Percentiles rank a stretch among this genome's conserved stretches.
These are phyloP conservation scores for Paracoccidioides lutzii DNA, from an alignment of 2,329 filamentous ascomycete genomes.

Conservation along the genomic window DNA sequence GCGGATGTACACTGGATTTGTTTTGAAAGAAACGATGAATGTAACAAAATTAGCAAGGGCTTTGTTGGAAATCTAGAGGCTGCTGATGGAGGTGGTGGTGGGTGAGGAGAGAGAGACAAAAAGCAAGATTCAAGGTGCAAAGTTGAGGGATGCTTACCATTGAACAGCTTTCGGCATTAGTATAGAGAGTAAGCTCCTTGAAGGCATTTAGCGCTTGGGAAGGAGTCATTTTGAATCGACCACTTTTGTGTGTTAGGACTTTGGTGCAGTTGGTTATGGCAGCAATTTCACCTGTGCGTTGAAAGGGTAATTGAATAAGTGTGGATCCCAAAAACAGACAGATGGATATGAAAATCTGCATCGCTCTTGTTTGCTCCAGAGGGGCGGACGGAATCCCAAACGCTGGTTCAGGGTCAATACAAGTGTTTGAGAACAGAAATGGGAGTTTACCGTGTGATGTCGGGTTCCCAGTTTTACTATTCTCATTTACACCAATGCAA, in stretches of 20 bases:
- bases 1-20: slow-evolving; percentile 38
- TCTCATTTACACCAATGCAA: slow-evolving; percentile 40
- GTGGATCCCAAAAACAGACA: background rate
- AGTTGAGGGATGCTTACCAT: slow-evolving; percentile 27
- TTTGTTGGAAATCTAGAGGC: background rate
- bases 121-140: background rate
- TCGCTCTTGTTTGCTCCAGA: no score
- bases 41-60: no score
- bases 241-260: slow-evolving; percentile 35
- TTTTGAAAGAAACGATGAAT: background rate
- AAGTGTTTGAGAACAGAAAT: background rate
- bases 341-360: background rate
- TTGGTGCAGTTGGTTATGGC: slow-evolving; percentile 42
- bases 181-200: slow-evolving; percentile 39
- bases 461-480: slow-evolving; percentile 36
- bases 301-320: background rate
- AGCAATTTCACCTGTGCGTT: slow-evolving; percentile 37
- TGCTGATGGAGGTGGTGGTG: background rate
- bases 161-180: slow-evolving; percentile 45
- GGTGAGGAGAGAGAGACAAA: background rate
- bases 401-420: background rate
- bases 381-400: background rate
- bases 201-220: slow-evolving; percentile 35
- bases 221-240: slow-evolving; percentile 33
- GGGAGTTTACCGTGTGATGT: slow-evolving; percentile 36